A percentile compares a stretch with the other conserved stretches of the same genome.
phyloP scores from a whole-genome alignment of 208 protist genomes.

The Leptomonas pyrrhocoris region DNA sequence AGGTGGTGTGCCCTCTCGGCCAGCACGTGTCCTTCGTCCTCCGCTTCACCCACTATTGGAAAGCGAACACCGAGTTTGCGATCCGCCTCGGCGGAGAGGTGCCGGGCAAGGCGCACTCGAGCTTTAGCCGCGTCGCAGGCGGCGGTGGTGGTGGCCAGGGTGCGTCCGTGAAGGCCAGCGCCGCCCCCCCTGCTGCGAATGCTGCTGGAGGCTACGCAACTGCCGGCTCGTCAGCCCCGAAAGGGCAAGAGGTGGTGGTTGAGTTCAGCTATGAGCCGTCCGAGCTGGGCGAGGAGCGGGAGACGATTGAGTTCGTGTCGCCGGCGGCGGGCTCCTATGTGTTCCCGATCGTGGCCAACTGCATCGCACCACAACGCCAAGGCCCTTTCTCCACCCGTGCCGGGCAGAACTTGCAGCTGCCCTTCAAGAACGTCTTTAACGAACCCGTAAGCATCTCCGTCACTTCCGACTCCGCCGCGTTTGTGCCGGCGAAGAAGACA shows the following conservation, averaged over 20 bases:
- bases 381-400: constrained; percentile 87
- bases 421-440: constrained; percentile 96
- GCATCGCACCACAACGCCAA: constrained; percentile 90
- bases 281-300: constrained; percentile 74
- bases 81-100: constrained; percentile 57
- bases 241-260: constrained; percentile 90
- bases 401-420: constrained; percentile 66
- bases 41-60: constrained; percentile 72
- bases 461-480: constrained; percentile 80
- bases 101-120: constrained; percentile 14
- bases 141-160: constrained; percentile 29
- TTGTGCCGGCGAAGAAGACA: constrained; percentile 81
- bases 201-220: background rate
- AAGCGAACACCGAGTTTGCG: constrained; percentile 84
- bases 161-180: constrained; percentile 33
- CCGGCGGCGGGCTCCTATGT: constrained; percentile 89
- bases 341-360: constrained; percentile 90
- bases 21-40: constrained; percentile 68
- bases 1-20: constrained; percentile 89
- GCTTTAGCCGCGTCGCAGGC: constrained; percentile 27
- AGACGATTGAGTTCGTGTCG: constrained; percentile 86
- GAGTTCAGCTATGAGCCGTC: constrained; percentile 95
- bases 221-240: constrained; percentile 8
- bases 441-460: constrained; percentile 80
- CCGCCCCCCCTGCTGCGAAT: constrained; percentile 1